A percentile compares a stretch with the other conserved stretches of the same genome.
phyloP scores from a whole-genome alignment of 116 monocot species.

The Phalaenopsis hybrid region DNA sequence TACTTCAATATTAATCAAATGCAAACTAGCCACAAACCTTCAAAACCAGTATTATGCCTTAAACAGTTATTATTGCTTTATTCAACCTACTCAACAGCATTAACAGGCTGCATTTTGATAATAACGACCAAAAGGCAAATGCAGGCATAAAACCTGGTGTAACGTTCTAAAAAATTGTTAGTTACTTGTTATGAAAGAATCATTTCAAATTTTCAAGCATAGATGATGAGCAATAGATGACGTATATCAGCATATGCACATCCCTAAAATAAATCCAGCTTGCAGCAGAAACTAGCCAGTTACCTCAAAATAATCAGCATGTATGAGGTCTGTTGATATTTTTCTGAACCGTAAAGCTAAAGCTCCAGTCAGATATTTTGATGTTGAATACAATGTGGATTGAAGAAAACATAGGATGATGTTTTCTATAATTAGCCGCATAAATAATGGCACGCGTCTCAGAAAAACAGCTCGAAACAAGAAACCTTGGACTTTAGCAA shows the following conservation, averaged over 20 bases:
- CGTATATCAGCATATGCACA: not conserved
- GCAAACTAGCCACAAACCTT: not conserved
- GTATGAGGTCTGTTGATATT: slow-evolving; percentile 78
- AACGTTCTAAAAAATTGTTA: not conserved
- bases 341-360: slow-evolving; percentile 79
- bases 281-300: slow-evolving; percentile 6
- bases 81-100: not conserved
- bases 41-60: not conserved
- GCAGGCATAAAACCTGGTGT: not conserved
- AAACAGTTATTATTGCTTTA: not conserved
- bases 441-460: slow-evolving; percentile 61
- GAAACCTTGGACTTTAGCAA: slow-evolving; percentile 91
- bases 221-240: slow-evolving; percentile 2
- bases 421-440: slow-evolving; percentile 81
- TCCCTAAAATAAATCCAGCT: not conserved
- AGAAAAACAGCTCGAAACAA: slow-evolving; percentile 94
- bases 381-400: slow-evolving; percentile 67
- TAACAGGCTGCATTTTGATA: not conserved
- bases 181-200: not conserved
- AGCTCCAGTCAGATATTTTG: slow-evolving; percentile 82
- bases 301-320: slow-evolving; percentile 93
- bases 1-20: not conserved
- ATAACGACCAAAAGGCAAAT: not conserved
- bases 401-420: slow-evolving; percentile 82
- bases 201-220: not conserved